Conservation (phyloP, 2,329 filamentous ascomycete species). For the Fusarium sp. region DNA sequence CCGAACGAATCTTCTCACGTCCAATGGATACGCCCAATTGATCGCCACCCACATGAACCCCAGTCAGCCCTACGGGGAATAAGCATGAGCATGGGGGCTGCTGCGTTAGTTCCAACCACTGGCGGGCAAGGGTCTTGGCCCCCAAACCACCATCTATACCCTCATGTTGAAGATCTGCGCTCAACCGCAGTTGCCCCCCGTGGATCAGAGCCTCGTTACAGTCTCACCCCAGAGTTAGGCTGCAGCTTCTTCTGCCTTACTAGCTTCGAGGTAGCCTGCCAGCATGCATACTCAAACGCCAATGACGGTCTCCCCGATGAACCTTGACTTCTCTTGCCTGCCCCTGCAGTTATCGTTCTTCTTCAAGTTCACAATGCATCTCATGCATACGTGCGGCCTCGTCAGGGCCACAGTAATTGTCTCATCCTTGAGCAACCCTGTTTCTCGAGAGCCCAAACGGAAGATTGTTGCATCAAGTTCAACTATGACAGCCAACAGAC, state of each 20-base stretch:
- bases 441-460: not conserved
- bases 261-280: constrained; percentile 43
- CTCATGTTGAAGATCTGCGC: constrained; percentile 41
- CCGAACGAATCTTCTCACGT: constrained; percentile 4
- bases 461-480: constrained; percentile 12
- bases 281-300: constrained; percentile 34
- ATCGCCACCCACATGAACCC: constrained; percentile 33
- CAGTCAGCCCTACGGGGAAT: constrained; percentile 45
- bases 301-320: constrained; percentile 37
- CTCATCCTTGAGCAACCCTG: constrained; percentile 16
- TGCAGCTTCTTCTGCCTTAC: constrained; percentile 45
- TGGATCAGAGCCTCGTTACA: constrained; percentile 37
- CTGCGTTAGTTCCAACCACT: constrained; percentile 46
- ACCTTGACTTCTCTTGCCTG: not conserved
- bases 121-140: constrained; percentile 43
- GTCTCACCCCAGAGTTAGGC: constrained; percentile 43
- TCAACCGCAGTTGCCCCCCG: constrained; percentile 31
- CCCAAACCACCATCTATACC: constrained; percentile 39
- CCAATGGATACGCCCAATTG: constrained; percentile 29
- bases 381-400: constrained; percentile 3
- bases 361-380: constrained; percentile 26
- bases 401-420: constrained; percentile 6
- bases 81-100: constrained; percentile 35
- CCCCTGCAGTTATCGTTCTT: constrained; percentile 8
- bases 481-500: constrained; percentile 16